A percentile compares a stretch with the other conserved stretches of the same genome.
phyloP scores from a whole-genome alignment of 768 basidiomycete species.

The Suillus discolor region DNA sequence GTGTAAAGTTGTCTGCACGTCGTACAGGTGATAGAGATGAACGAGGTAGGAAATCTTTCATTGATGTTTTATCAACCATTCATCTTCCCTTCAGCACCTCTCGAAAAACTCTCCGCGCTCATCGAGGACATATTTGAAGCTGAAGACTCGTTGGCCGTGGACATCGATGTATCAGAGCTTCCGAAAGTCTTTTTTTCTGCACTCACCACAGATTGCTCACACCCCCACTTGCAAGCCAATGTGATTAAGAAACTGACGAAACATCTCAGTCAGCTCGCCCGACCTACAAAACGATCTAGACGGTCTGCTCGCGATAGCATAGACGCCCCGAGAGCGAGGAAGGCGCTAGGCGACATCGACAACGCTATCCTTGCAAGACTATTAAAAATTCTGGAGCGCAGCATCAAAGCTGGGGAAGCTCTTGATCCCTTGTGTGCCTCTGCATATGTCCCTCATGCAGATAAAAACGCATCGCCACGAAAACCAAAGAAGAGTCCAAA shows the following conservation, averaged over 20 bases:
- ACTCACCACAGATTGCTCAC: slow-evolving; percentile 55
- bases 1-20: slow-evolving; percentile 51
- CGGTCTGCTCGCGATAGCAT: slow-evolving; percentile 40
- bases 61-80: slow-evolving; percentile 8
- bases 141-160: slow-evolving; percentile 68
- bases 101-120: slow-evolving; percentile 75
- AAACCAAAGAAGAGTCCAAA: slow-evolving; percentile 52
- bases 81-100: slow-evolving; percentile 45
- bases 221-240: slow-evolving; percentile 59
- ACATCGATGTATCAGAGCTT: slow-evolving; percentile 52
- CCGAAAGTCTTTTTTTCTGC: slow-evolving; percentile 66
- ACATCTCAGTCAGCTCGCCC: slow-evolving; percentile 65
- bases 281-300: slow-evolving; percentile 70
- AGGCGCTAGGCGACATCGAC: slow-evolving; percentile 71
- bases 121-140: slow-evolving; percentile 87
- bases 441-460: slow-evolving; percentile 18
- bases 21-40: slow-evolving; percentile 79
- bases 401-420: slow-evolving; percentile 74
- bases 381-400: slow-evolving; percentile 78
- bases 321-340: slow-evolving; percentile 52
- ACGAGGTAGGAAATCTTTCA: slow-evolving; percentile 48
- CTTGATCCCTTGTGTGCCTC: slow-evolving; percentile 65
- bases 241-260: slow-evolving; percentile 71
- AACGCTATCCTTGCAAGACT: slow-evolving; percentile 60
- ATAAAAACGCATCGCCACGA: slow-evolving; percentile 38